A percentile compares a stretch with the other conserved stretches of the same genome.
These are phyloP conservation scores for Parietaria judaica DNA, from an alignment of 306 rosid genomes.

Conservation along the genomic window DNA sequence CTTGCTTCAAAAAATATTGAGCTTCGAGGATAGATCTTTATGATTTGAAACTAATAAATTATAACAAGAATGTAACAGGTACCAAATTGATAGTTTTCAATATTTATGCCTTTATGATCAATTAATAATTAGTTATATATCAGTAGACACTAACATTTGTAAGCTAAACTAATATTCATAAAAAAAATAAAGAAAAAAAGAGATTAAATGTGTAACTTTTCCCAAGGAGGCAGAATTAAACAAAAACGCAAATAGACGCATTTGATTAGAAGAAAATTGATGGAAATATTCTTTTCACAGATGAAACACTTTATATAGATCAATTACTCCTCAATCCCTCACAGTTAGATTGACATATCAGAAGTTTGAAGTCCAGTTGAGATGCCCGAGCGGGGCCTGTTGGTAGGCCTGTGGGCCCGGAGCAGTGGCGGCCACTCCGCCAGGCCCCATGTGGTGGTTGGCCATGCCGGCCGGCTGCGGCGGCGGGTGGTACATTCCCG, in stretches of 20 bases:
- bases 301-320: constrained; percentile 46
- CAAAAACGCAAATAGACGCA: constrained; percentile 29
- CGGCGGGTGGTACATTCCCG: constrained; percentile 84
- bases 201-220: no score
- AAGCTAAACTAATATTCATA: no score
- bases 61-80: no score
- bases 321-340: constrained; percentile 46
- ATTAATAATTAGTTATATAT: no score
- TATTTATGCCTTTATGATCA: no score
- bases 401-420: constrained; percentile 95
- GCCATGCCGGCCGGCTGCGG: constrained; percentile 72
- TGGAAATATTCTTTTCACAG: constrained; percentile 43
- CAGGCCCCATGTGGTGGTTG: constrained; percentile 76
- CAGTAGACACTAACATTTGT: no score
- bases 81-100: no score
- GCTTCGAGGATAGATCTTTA: no score
- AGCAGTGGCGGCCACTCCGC: constrained; percentile 77
- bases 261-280: constrained; percentile 23
- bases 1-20: no score
- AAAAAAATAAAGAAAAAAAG: no score
- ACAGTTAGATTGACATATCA: constrained; percentile 52
- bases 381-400: constrained; percentile 80
- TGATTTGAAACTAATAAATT: neutral
- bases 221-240: constrained; percentile 11
- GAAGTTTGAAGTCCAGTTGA: constrained; percentile 92